Percentiles rank a stretch among this genome's conserved stretches.
Evolutionary conservation across 306 rosid species (phyloP).

Genomic region (Vicia villosa): DNA sequence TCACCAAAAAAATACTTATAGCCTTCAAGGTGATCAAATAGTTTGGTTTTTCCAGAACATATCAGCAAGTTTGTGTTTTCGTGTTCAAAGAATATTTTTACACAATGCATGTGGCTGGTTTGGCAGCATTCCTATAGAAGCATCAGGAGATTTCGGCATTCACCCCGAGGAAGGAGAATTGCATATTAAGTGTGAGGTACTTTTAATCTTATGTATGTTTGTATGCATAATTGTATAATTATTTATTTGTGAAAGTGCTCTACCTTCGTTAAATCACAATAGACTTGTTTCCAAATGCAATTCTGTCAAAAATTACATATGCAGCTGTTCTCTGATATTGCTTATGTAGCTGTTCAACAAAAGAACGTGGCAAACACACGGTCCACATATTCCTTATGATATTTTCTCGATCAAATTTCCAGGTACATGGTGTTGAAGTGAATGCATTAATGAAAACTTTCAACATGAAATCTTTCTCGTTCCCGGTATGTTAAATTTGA

Average conservation of each 20-base stretch:
- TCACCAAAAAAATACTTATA: constrained; percentile 33
- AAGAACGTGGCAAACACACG: background rate
- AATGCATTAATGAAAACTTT: constrained; percentile 92
- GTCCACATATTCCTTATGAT: constrained; percentile 29
- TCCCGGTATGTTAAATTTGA: constrained; percentile 65
- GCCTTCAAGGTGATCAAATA: constrained; percentile 11
- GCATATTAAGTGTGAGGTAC: constrained; percentile 94
- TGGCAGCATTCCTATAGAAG: constrained; percentile 89
- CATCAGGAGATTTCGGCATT: constrained; percentile 96
- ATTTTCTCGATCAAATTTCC: constrained; percentile 43
- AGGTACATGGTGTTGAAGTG: constrained; percentile 93
- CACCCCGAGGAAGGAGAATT: constrained; percentile 95
- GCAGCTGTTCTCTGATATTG: background rate
- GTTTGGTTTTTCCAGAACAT: constrained; percentile 60
- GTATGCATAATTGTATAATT: background rate
- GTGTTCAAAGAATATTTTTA: constrained; percentile 88
- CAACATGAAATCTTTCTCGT: constrained; percentile 77
- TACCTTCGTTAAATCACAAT: background rate
- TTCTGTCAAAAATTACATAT: background rate
- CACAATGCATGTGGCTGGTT: constrained; percentile 93
- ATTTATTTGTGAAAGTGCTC: background rate
- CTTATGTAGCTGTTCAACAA: constrained; percentile 6
- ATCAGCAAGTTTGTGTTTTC: constrained; percentile 78
- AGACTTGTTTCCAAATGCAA: background rate
- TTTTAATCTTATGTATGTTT: constrained; percentile 4